Evolutionary conservation across 352 stramenopile genomes (phyloP), one percentile per base, ranked within the genome.

Genomic region (Phytopythium boreale): DNA sequence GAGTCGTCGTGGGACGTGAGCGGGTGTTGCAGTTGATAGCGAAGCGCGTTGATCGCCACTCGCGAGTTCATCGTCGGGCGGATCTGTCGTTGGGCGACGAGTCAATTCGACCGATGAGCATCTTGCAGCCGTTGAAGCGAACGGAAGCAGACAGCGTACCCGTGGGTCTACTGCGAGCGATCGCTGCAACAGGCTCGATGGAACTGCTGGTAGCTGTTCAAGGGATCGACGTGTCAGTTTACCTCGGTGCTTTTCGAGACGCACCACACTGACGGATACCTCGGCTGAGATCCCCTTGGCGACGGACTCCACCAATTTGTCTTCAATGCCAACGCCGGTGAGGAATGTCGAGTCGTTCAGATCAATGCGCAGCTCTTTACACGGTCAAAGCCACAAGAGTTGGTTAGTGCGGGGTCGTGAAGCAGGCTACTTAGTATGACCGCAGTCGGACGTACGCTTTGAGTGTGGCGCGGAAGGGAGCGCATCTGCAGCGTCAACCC

Each of bases 1-100:
- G 74, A 82, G 62, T 94, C 83, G 64, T 92, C 83, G 50, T 92
- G 85, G 1, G 85, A 89, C 34, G 83, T 94, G 19, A 94, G 67
- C 1, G 85, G 85, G 53, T 94, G 82, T n/a, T 87, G 69, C 12
- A 94, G 67, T 44, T 94, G 82, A 47, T 92, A 91, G 1, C 81
- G 82, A 39, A 92, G 74, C 46, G 83, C 83, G 26, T 92, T 92
- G 59, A 88, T 74, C 9, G 81, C 83, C 31, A 79, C 82, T 26
- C 69, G 68, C 12, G 80, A 76, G 44, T 90, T 87, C 59, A 89
- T 75, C 11, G 61, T 44, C 50, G 64, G 62, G 31, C 66, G 24
- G 27, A 69, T 62, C 71, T 79, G 62, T 27, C 24, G 12, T 6
- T 27, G 22, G 8, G 17, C 17, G 15, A 15, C 15, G 10, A 4